phyloP scores from a whole-genome alignment of 2,329 filamentous ascomycete genomes.

The Xylariaceae sp. region DNA sequence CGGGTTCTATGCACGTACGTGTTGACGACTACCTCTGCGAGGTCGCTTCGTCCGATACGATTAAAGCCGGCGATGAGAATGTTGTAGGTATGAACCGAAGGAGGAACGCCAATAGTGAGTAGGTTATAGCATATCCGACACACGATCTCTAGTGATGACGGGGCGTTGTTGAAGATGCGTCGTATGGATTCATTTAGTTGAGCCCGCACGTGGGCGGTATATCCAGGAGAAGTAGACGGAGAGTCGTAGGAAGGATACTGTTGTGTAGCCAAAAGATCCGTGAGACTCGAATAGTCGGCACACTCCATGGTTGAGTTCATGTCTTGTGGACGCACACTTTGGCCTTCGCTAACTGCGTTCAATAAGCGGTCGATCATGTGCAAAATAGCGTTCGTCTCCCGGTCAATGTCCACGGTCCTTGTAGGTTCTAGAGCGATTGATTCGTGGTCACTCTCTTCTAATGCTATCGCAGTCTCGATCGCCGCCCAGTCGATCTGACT shows the following conservation, averaged over 20 bases:
- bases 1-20: conserved; percentile 42
- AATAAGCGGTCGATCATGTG: conserved; percentile 19
- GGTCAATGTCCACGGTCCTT: conserved; percentile 11
- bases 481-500: conserved; percentile 24
- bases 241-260: conserved; percentile 24
- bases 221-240: conserved; percentile 12
- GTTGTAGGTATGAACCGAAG: conserved; percentile 66
- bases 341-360: conserved; percentile 3
- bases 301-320: neutral
- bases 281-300: conserved; percentile 5
- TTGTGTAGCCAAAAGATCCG: conserved; percentile 9
- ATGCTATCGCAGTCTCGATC: conserved; percentile 23
- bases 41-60: conserved; percentile 40
- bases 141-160: conserved; percentile 27
- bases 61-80: conserved; percentile 63
- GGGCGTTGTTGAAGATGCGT: conserved; percentile 24
- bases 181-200: conserved; percentile 25
- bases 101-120: conserved; percentile 54
- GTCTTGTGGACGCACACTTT: conserved; percentile 10
- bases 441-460: conserved; percentile 20
- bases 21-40: conserved; percentile 49
- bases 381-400: conserved; percentile 16
- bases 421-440: conserved; percentile 20
- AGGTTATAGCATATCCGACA: conserved; percentile 61
- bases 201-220: conserved; percentile 13